Evolutionary conservation across 306 rosid species (phyloP), one percentile per base, ranked within the genome.

Genomic region (Vigna hirtella): DNA sequence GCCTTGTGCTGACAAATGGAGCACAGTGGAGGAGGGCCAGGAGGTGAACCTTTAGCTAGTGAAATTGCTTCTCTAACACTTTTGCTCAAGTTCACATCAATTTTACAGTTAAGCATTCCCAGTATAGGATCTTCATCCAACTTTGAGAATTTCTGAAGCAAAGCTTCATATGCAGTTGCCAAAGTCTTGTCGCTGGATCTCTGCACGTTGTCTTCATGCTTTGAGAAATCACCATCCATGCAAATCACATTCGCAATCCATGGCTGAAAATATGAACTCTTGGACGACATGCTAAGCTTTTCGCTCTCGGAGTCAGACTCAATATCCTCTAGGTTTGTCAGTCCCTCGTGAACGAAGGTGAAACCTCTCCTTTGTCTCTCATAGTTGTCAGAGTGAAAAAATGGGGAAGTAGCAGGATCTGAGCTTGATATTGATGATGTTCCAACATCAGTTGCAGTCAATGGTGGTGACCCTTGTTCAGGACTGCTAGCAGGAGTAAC

Each of bases 1-100:
- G 91, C 90, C 85, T 91, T 95, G 93, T 95, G 99, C 90, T 88
- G 98, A 83, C 99, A 95, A 78, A 93, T 82, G 7, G 99, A 93
- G 62, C 99, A 95, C 83, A 95, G 76, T 4, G 99, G 99, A 48
- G 99, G 99, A 82, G 98, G 91, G 24, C 90, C 96, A 15, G 81
- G 90, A 72, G 98, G 90, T 43, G 81, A 79, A 76, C 72, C 84
- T 79, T 85, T 84, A 4, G 93, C 77, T 32, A 95, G 75, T 1
- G 91, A 85, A 82, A 93, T 79, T 53, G 91, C 90, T 82, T 88
- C 93, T 72, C 98, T 87, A 61, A 92, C 94, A 70, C 93, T 92
- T 84, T 82, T 88, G 87, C 96, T 88, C 42, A 85, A 83, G 89
- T 89, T 85, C 81, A 85, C 76, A 83, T 92, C 92, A 53, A 85